phyloP scores from a whole-genome alignment of 176 grass and related monocot species.

The Musa beccarii region DNA sequence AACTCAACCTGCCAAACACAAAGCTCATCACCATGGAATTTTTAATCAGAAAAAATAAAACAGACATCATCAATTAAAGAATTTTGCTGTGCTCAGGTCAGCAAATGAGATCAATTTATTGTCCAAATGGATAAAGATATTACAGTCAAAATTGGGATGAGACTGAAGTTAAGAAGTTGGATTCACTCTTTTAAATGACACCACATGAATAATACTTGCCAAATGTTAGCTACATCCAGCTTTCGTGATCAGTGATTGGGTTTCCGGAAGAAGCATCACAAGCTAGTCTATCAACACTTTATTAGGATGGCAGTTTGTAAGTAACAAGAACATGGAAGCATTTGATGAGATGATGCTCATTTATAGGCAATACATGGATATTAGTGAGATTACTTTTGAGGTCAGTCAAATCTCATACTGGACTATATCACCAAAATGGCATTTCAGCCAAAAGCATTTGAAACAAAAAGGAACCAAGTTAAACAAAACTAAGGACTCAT shows the following conservation, averaged over 20 bases:
- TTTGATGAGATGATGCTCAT: no score
- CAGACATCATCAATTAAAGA: background rate
- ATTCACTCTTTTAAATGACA: background rate
- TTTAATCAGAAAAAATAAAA: conserved; percentile 3
- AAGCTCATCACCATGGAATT: background rate
- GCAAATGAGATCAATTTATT: background rate
- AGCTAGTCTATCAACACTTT: background rate
- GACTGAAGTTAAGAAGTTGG: background rate
- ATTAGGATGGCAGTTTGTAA: background rate
- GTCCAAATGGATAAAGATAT: background rate
- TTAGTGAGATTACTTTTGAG: no score
- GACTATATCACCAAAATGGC: no score
- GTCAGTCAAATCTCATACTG: no score
- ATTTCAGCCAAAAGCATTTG: no score
- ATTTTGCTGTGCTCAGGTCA: background rate
- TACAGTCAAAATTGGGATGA: background rate
- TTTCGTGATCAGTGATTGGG: background rate
- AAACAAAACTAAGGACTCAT: no score
- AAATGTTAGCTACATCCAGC: background rate
- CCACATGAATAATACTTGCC: background rate
- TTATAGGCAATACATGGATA: no score
- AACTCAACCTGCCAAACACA: conserved; percentile 72
- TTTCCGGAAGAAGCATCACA: background rate
- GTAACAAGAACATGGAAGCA: no score
- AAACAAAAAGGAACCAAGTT: no score